A percentile compares a stretch with the other conserved stretches of the same genome.
These are phyloP conservation scores for Pichia paraexigua DNA, from an alignment of 805 yeast species.

Conservation along the genomic window DNA sequence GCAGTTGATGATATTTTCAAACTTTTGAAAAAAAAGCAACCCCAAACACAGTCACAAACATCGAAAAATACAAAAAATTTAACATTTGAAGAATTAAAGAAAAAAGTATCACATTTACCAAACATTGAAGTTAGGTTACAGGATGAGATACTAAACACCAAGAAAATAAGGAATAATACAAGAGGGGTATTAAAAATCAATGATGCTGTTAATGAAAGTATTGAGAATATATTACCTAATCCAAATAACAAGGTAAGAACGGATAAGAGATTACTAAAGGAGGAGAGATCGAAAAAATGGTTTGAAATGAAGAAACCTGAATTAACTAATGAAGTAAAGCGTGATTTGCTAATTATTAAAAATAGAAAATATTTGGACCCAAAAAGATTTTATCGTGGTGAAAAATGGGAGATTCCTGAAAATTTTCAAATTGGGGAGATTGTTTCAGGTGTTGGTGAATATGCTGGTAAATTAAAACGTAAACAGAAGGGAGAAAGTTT, in stretches of 20 bases:
- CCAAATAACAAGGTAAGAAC: constrained; percentile 14
- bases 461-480: constrained; percentile 57
- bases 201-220: constrained; percentile 32
- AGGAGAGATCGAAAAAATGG: constrained; percentile 59
- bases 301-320: constrained; percentile 73
- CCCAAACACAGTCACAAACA: constrained; percentile 6
- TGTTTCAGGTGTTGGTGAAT: constrained; percentile 75
- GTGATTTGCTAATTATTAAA: constrained; percentile 72
- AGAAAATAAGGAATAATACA: not conserved
- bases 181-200: constrained; percentile 27
- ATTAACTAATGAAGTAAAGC: constrained; percentile 58
- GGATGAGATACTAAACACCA: constrained; percentile 1
- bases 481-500: constrained; percentile 71
- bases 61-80: constrained; percentile 14
- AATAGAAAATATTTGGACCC: constrained; percentile 92
- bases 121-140: constrained; percentile 29
- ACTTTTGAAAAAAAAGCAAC: constrained; percentile 7
- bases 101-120: constrained; percentile 27
- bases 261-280: constrained; percentile 12
- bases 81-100: constrained; percentile 23
- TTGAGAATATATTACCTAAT: constrained; percentile 18
- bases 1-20: constrained; percentile 30
- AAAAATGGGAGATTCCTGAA: constrained; percentile 55
- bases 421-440: constrained; percentile 86
- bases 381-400: constrained; percentile 88